These are phyloP conservation scores for Apodospora peruviana DNA, from an alignment of 495 filamentous ascomycete species.

Conservation along the genomic window DNA sequence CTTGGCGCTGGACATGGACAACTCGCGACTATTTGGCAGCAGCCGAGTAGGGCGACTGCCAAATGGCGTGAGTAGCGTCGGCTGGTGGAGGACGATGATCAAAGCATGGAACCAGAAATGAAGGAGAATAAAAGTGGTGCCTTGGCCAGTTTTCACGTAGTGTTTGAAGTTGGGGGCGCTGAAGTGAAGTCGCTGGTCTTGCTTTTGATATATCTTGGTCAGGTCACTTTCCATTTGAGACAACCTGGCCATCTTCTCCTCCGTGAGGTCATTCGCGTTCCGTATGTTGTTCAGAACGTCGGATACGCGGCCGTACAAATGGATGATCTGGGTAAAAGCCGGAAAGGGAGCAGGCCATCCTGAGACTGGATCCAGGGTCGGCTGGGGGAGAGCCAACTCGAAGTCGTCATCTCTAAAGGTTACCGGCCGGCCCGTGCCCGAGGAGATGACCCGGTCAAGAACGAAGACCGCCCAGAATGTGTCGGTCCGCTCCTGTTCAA, in stretches of 20 bases:
- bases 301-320: constrained; percentile 75
- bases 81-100: constrained; percentile 78
- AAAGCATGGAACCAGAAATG: constrained; percentile 90
- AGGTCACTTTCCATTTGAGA: constrained; percentile 70
- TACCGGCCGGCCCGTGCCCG: constrained; percentile 73
- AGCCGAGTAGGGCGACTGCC: constrained; percentile 61
- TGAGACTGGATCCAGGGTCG: constrained; percentile 52
- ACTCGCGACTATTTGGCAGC: constrained; percentile 68
- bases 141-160: constrained; percentile 70
- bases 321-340: constrained; percentile 72
- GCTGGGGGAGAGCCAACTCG: constrained; percentile 63
- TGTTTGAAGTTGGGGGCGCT: constrained; percentile 71
- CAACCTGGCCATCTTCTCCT: constrained; percentile 63
- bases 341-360: constrained; percentile 74
- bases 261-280: constrained; percentile 65
- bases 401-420: constrained; percentile 78
- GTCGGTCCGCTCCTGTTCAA: constrained; percentile 69
- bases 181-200: constrained; percentile 69
- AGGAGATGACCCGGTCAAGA: constrained; percentile 78
- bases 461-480: constrained; percentile 86
- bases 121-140: constrained; percentile 78
- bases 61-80: constrained; percentile 71
- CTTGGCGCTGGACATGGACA: constrained; percentile 84
- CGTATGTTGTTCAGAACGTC: constrained; percentile 80
- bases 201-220: constrained; percentile 70